Base-by-base conservation (phyloP, 805 yeast genomes). In the Kodamaea jinghongensis region DNA sequence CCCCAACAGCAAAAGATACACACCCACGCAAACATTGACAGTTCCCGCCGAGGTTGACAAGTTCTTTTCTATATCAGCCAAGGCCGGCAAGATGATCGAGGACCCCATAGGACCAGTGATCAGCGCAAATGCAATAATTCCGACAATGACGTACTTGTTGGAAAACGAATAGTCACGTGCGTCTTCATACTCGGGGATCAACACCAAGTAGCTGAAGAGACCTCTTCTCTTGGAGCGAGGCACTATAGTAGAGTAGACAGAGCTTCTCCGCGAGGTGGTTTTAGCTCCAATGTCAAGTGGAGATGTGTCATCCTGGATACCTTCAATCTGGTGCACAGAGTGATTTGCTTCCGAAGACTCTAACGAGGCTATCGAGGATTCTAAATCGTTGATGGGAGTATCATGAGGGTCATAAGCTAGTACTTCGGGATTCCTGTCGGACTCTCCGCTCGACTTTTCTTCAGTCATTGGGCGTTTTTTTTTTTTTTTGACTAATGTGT, bases 91-190 rank as follows among this genome's bases (percentile, higher is more conserved):
- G 52, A 87, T 70, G 36, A 87, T 85, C 0, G 93, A 82, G 1
- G 93, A 82, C 9, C 93, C 95, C 93, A 87, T 84, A 4, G 96
- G 95, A 1, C 95, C 96, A 39, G 84, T 74, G 55, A 83, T 64
- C 1, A 90, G 84, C 5, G 90, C 89, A 42, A 76, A 63, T 0
- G 91, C 90, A 35, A 86, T 78, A 11, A 85, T 65, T 25, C 75
- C 64, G 0, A 85, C 84, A 31, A 87, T 67, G n/a, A 70, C 39
- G 36, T 60, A 52, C 52, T 86, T 86, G 39, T 71, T 53, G 2
- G 44, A 43, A 1, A 48, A 42, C 4, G 88, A 81, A 49, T 82
- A 78, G 11, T 75, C 76, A 41, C 88, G 62, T 1, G 96, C 82
- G 52, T 87, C 87, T 33, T 75, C 75, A 51, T 79, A 81, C 56